Evolutionary conservation across 768 basidiomycete genomes (phyloP).

Genomic region (Lactarius vividus): DNA sequence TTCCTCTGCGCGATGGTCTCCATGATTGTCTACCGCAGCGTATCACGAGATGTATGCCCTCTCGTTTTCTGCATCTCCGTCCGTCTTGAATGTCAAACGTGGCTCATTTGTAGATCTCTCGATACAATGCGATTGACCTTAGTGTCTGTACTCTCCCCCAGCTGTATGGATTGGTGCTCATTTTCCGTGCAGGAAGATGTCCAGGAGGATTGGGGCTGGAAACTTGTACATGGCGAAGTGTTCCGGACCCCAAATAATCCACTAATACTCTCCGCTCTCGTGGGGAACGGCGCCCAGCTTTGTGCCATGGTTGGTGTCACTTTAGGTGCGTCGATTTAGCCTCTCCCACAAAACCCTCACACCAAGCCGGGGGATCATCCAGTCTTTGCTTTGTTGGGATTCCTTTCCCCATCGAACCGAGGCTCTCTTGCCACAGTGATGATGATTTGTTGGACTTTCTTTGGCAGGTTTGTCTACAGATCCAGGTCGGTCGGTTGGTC

Average conservation of each 20-base stretch:
- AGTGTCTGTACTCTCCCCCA: conserved; percentile 50
- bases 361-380: conserved; percentile 2
- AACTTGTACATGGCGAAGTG: conserved; percentile 94
- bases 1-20: conserved; percentile 94
- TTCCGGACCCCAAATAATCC: conserved; percentile 81
- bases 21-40: conserved; percentile 82
- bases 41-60: conserved; percentile 75
- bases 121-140: conserved; percentile 94
- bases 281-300: conserved; percentile 88
- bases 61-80: neutral
- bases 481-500: conserved; percentile 2
- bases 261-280: conserved; percentile 76
- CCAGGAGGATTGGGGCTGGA: conserved; percentile 99
- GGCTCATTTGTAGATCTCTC: conserved; percentile 54
- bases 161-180: neutral
- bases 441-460: conserved; percentile 93
- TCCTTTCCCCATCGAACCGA: conserved; percentile 93
- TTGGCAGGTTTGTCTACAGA: conserved; percentile 60
- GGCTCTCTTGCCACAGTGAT: conserved; percentile 92
- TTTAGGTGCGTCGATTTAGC: conserved; percentile 49
- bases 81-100: conserved; percentile 2
- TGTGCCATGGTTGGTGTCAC: conserved; percentile 87
- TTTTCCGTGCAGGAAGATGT: conserved; percentile 72
- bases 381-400: conserved; percentile 92
- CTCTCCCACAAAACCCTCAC: neutral